Evolutionary conservation across 2,329 filamentous ascomycete species (phyloP).

Genomic region (Exophiala oligosperma): DNA sequence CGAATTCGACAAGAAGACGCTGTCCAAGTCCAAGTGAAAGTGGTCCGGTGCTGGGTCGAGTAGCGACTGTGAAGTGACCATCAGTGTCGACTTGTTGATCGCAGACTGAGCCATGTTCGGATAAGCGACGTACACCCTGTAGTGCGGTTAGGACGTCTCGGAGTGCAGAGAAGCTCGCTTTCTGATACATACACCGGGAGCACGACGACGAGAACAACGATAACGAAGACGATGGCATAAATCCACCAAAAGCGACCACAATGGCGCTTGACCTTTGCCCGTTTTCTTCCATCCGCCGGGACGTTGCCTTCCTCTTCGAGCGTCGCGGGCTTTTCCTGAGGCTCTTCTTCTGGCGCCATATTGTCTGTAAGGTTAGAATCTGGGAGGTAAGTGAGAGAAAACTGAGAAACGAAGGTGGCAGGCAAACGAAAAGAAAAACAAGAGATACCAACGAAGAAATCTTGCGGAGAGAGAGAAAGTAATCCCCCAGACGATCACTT

Average conservation of each 20-base stretch:
- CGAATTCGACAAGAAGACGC: constrained; percentile 49
- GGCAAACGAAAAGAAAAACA: background rate
- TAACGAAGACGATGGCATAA: constrained; percentile 51
- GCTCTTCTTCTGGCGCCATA: background rate
- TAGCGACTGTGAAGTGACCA: constrained; percentile 53
- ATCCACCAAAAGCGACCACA: constrained; percentile 53
- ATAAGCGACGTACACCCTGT: constrained; percentile 59
- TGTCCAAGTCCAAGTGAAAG: constrained; percentile 51
- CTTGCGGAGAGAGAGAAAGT: background rate
- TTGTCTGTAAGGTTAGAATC: no score
- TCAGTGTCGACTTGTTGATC: constrained; percentile 53
- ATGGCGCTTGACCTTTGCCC: constrained; percentile 22
- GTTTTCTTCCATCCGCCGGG: background rate
- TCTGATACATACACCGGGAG: constrained; percentile 54
- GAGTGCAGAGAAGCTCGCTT: background rate
- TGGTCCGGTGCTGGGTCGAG: constrained; percentile 50
- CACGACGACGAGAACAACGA: constrained; percentile 54
- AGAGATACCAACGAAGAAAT: background rate
- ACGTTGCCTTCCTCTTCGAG: background rate
- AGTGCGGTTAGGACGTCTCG: background rate
- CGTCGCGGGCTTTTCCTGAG: background rate
- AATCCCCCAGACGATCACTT: background rate
- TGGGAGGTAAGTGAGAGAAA: no score
- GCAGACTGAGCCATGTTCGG: constrained; percentile 58
- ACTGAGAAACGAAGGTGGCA: background rate